Percentiles rank a stretch among this genome's conserved stretches.
Evolutionary conservation across 805 yeast genomes (phyloP).

Genomic region (Candida easanensis): DNA sequence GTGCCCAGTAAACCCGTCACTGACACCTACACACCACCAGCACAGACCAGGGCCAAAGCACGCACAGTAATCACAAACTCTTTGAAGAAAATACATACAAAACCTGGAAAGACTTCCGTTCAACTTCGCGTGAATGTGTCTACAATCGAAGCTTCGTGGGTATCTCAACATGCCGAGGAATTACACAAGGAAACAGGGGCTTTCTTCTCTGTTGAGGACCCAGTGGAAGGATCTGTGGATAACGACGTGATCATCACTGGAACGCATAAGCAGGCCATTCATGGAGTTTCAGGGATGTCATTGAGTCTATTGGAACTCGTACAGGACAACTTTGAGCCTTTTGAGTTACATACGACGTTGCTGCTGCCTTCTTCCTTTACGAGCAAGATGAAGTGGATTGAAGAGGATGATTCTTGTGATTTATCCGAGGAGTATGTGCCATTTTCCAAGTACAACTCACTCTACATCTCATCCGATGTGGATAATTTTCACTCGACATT

Average conservation of each 20-base stretch:
- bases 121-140: constrained; percentile 8
- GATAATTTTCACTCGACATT: neutral
- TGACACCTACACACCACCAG: constrained; percentile 14
- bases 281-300: constrained; percentile 1
- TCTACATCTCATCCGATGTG: constrained; percentile 4
- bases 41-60: neutral
- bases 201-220: constrained; percentile 4
- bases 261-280: constrained; percentile 2
- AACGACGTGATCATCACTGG: constrained; percentile 16
- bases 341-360: constrained; percentile 1
- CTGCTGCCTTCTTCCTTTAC: neutral
- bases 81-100: neutral
- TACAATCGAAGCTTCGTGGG: constrained; percentile 15
- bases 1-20: constrained; percentile 1
- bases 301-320: neutral
- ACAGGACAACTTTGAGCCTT: neutral
- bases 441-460: constrained; percentile 16
- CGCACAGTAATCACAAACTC: neutral
- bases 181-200: constrained; percentile 10
- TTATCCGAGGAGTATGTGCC: constrained; percentile 15
- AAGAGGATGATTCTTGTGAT: constrained; percentile 5
- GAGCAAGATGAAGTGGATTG: neutral
- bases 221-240: constrained; percentile 14
- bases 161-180: neutral
- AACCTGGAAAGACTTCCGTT: neutral